These are phyloP conservation scores for Letharia columbiana DNA, from an alignment of 495 filamentous ascomycete genomes.

Conservation along the genomic window DNA sequence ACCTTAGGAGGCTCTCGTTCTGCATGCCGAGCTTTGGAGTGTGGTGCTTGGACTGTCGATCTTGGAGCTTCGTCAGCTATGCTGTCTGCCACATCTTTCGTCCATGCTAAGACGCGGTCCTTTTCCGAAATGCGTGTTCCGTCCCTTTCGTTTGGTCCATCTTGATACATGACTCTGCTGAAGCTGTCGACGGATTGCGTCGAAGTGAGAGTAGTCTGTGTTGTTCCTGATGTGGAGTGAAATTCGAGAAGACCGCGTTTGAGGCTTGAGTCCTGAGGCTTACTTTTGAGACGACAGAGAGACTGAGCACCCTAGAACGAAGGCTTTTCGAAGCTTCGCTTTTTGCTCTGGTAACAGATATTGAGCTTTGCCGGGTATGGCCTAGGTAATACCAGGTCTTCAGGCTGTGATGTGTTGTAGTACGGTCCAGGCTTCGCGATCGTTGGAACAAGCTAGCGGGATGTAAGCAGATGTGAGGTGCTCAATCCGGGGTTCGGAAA, in stretches of 20 bases:
- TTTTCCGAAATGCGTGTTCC: conserved; percentile 10
- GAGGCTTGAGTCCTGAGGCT: background rate
- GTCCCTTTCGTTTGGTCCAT: conserved; percentile 4
- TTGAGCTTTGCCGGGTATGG: background rate
- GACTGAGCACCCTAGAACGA: background rate
- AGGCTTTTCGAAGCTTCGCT: background rate
- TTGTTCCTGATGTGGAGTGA: background rate
- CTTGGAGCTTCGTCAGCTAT: conserved; percentile 6
- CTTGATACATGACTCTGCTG: conserved; percentile 51
- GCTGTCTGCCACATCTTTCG: conserved; percentile 22
- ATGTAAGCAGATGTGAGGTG: conserved; percentile 68
- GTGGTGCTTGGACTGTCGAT: background rate
- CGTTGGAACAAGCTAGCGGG: conserved; percentile 56
- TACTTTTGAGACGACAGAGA: conserved; percentile 29
- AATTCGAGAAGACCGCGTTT: background rate
- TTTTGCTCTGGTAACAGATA: background rate
- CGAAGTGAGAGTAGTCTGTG: too few relatives aligned
- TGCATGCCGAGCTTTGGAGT: background rate
- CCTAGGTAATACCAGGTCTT: conserved; percentile 39
- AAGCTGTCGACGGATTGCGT: conserved; percentile 39
- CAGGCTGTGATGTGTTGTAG: conserved; percentile 59
- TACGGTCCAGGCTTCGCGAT: conserved; percentile 65
- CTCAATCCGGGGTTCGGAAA: conserved; percentile 45
- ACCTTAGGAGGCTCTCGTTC: conserved; percentile 24
- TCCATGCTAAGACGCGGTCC: conserved; percentile 19